Conservation (phyloP, 2,329 filamentous ascomycete species). For the Shiraia sp. region DNA sequence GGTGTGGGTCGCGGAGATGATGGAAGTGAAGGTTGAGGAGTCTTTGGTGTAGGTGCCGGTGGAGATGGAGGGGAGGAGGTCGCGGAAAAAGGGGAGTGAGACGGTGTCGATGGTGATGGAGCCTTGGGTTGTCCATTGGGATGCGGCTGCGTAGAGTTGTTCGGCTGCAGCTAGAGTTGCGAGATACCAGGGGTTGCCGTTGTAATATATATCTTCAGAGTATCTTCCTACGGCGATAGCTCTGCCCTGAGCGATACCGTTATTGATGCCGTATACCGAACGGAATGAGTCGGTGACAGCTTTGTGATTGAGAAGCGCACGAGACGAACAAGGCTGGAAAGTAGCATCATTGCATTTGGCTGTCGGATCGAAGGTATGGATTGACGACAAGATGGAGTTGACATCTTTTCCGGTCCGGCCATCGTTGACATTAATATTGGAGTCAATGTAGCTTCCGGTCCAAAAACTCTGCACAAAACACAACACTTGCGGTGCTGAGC, state of each 20-base stretch:
- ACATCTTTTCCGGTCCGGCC: slow-evolving; percentile 71
- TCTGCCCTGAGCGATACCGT: slow-evolving; percentile 60
- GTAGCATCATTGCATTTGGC: slow-evolving; percentile 69
- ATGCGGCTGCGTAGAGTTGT: slow-evolving; percentile 75
- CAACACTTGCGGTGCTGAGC: slow-evolving; percentile 69
- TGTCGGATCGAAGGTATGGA: slow-evolving; percentile 67
- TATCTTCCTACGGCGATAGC: slow-evolving; percentile 56
- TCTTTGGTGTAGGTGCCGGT: slow-evolving; percentile 68
- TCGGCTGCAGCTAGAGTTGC: slow-evolving; percentile 77
- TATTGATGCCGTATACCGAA: slow-evolving; percentile 69
- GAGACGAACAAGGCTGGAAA: slow-evolving; percentile 74
- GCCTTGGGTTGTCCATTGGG: slow-evolving; percentile 68
- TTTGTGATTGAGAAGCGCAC: slow-evolving; percentile 72
- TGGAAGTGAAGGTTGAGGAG: slow-evolving; percentile 55
- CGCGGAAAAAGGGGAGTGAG: slow-evolving; percentile 74
- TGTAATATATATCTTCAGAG: slow-evolving; percentile 68
- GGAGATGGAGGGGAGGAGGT: slow-evolving; percentile 59
- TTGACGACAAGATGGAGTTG: slow-evolving; percentile 64
- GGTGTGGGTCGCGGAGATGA: slow-evolving; percentile 63
- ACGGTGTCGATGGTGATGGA: slow-evolving; percentile 66
- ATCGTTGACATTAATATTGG: slow-evolving; percentile 66
- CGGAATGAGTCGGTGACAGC: slow-evolving; percentile 76
- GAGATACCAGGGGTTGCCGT: slow-evolving; percentile 81
- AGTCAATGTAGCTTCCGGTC: slow-evolving; percentile 66
- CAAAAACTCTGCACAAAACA: slow-evolving; percentile 79